Evolutionary conservation across 495 filamentous ascomycete species (phyloP), one percentile per base, ranked within the genome.

Genomic region (Penicillium argentinense): DNA sequence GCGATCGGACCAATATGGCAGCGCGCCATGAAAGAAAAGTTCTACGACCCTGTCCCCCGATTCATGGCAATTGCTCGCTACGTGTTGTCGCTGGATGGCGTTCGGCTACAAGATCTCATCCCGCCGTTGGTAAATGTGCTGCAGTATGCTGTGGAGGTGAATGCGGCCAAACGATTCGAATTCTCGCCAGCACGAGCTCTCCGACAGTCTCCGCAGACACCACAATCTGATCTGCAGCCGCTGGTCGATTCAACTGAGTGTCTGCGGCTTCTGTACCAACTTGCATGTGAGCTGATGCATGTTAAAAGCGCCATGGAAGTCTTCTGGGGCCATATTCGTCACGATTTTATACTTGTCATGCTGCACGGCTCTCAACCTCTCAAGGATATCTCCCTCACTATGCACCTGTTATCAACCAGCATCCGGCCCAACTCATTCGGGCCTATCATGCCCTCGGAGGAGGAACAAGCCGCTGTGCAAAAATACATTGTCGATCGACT

Each of bases 301-400:
- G 50, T 66, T 12, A 54, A 69, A 9, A 59, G 61, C 14, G 68
- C 68, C 4, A 60, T 78, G 5, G 62, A 72, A 6, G 54, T 53
- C 16, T 83, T 88, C 55, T 89, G 86, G 86, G 67, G 68, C 36
- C 53, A 63, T 19, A 75, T 87, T 32, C 73, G 81, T 12, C 76
- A 77, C 40, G 80, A 83, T 16, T 87, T 86, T 60, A 71, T 83
- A 13, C 57, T 87, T 13, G 74, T 86, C 60, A 79, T 86, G 68
- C 66, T 88, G 16, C 78, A 78, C 41, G 63, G 69, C 26, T 69
- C 70, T 24, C 80, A 83, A 33, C 85, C 75, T 1, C 59, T 85
- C n/a, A 48, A 66, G 2, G 77, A 86, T 30, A 79, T 88, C 36
- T 67, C 70, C n/a, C 59, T 79, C 6, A 79, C 77, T 43, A 57